These are phyloP conservation scores for Tieghemostelium lacteum DNA, from an alignment of 78 protist genomes.

Conservation along the genomic window DNA sequence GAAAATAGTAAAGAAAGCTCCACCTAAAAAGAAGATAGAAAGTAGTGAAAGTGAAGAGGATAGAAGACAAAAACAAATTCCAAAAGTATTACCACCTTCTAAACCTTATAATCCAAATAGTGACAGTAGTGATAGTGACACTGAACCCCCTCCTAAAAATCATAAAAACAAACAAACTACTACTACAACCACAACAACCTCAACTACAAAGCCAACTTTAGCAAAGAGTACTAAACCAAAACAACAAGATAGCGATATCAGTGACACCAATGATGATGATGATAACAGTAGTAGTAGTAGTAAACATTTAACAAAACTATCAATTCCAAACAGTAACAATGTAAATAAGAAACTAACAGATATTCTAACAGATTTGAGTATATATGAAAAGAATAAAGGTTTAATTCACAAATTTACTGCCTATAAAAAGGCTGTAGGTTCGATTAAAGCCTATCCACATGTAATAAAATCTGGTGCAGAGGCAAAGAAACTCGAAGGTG, in stretches of 20 bases:
- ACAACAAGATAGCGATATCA: too few species aligned
- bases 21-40: too few species aligned
- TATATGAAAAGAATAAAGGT: constrained; percentile 73
- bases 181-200: constrained; percentile 1
- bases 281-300: too few species aligned
- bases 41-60: constrained; percentile 7
- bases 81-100: background rate
- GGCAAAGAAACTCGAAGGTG: constrained; percentile 59
- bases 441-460: constrained; percentile 43
- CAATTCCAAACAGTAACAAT: constrained; percentile 7
- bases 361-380: constrained; percentile 20
- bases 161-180: too few species aligned
- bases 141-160: too few species aligned
- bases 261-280: too few species aligned
- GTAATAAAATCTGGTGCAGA: constrained; percentile 38
- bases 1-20: too few species aligned
- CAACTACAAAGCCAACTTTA: background rate
- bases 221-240: too few species aligned
- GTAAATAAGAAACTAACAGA: constrained; percentile 20
- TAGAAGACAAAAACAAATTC: background rate
- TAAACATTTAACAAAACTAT: background rate
- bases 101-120: background rate
- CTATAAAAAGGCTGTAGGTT: constrained; percentile 39
- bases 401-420: constrained; percentile 39
- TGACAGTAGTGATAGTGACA: background rate